Conservation (phyloP, 78 protist genomes). For the Dictyostelium brefeldianum region DNA sequence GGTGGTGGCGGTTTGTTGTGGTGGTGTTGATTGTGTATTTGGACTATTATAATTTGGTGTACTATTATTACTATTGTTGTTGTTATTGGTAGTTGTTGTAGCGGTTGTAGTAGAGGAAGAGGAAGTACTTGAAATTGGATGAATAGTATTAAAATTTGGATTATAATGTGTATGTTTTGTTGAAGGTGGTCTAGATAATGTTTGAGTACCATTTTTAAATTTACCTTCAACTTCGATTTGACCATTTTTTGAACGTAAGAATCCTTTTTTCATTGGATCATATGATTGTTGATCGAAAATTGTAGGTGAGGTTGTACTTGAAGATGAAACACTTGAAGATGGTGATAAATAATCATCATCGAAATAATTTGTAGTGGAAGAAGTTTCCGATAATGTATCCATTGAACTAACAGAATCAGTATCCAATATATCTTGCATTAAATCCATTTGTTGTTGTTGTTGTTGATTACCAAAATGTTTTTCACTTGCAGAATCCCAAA, state of each 20-base stretch:
- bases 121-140: conserved; percentile 3
- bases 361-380: conserved; percentile 29
- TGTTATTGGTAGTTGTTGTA: neutral
- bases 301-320: neutral
- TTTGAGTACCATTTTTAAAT: neutral
- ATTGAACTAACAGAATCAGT: conserved; percentile 42
- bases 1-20: neutral
- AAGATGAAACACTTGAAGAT: neutral
- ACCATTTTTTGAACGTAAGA: conserved; percentile 29
- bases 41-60: neutral
- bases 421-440: conserved; percentile 16
- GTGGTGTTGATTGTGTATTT: neutral
- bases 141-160: conserved; percentile 13
- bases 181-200: conserved; percentile 22
- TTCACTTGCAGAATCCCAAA: conserved; percentile 50
- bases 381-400: conserved; percentile 60
- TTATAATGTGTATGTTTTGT: conserved; percentile 4
- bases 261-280: conserved; percentile 57
- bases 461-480: neutral
- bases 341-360: conserved; percentile 58
- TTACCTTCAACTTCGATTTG: conserved; percentile 14
- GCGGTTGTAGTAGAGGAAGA: neutral
- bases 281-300: neutral
- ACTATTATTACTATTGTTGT: conserved; percentile 1
- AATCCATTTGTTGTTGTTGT: neutral